phyloP scores from a whole-genome alignment of 331 rosid species.

The Acacia concinna region DNA sequence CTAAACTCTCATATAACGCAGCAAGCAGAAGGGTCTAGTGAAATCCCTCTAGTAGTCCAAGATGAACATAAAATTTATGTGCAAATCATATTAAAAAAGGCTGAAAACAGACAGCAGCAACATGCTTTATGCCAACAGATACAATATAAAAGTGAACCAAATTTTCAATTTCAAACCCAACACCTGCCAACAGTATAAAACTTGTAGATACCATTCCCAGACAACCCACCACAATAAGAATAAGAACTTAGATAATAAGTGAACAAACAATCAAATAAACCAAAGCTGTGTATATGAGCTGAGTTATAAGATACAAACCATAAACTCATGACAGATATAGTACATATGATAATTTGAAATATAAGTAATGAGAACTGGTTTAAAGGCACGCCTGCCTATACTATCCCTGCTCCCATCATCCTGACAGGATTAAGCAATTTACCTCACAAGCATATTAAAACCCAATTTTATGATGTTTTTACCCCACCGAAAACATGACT shows the following conservation, averaged over 20 bases:
- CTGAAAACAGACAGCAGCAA: background rate
- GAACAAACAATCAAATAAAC: background rate
- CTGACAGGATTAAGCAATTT: background rate
- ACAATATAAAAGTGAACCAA: background rate
- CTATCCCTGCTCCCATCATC: background rate
- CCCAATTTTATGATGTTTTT: background rate
- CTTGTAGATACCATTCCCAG: background rate
- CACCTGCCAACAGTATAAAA: background rate
- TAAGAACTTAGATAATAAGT: background rate
- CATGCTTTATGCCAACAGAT: background rate
- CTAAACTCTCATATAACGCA: background rate
- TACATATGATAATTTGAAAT: background rate
- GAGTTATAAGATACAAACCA: background rate
- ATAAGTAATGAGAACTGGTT: background rate
- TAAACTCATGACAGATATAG: background rate
- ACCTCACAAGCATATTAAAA: background rate
- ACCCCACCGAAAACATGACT: background rate
- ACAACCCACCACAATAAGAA: background rate
- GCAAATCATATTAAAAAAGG: background rate
- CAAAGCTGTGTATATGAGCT: background rate
- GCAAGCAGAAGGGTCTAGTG: conserved; percentile 13
- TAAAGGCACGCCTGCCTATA: background rate
- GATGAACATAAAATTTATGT: conserved; percentile 19
- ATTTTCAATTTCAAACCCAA: background rate
- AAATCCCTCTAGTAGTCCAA: conserved; percentile 9